Evolutionary conservation across 2,329 filamentous ascomycete species (phyloP).

Genomic region (Aspergillus spinulosporus): DNA sequence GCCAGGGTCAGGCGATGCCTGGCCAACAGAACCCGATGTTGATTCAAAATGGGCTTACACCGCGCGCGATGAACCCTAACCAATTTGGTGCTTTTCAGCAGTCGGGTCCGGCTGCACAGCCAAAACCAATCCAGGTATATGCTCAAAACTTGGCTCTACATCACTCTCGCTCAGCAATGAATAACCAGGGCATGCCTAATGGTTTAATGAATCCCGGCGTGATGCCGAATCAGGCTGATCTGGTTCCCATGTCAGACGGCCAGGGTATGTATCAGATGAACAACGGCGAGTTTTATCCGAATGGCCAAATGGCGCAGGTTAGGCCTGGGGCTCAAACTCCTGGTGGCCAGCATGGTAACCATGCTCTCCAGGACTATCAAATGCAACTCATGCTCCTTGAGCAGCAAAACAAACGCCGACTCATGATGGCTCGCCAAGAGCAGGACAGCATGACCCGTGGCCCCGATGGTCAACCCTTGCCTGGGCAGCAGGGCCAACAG

Average conservation of each 20-base stretch:
- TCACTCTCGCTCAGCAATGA: conserved; percentile 72
- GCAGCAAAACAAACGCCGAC: conserved; percentile 67
- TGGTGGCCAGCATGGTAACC: conserved; percentile 52
- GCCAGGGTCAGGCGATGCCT: conserved; percentile 69
- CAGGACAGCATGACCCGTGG: conserved; percentile 60
- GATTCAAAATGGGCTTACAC: conserved; percentile 70
- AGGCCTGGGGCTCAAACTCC: conserved; percentile 43
- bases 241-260: conserved; percentile 73
- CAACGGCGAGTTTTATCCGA: conserved; percentile 57
- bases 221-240: conserved; percentile 75
- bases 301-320: conserved; percentile 55
- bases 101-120: conserved; percentile 61
- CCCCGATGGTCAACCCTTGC: conserved; percentile 51
- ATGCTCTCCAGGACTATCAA: conserved; percentile 68
- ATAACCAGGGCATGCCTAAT: conserved; percentile 77
- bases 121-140: conserved; percentile 86
- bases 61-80: conserved; percentile 68
- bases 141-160: conserved; percentile 80
- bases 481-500: conserved; percentile 38
- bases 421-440: conserved; percentile 67
- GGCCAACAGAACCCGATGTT: conserved; percentile 60
- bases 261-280: conserved; percentile 47
- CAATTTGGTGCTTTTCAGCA: conserved; percentile 69
- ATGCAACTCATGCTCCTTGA: conserved; percentile 70
- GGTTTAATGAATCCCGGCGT: conserved; percentile 62